Conservation (phyloP, 257 asterid species). For the Solanum microdontum region DNA sequence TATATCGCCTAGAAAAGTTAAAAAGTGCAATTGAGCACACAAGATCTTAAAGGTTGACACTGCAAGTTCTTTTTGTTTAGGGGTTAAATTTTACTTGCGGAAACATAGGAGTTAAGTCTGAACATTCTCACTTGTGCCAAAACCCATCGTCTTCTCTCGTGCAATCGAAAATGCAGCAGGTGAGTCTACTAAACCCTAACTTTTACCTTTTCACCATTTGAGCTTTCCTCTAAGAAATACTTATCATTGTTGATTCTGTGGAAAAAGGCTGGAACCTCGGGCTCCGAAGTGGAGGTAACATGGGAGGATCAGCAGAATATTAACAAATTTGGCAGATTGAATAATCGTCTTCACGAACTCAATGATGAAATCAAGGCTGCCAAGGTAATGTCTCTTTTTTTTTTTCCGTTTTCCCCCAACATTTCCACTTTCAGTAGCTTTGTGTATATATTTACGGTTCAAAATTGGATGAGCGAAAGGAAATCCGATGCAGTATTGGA, state of each 20-base stretch:
- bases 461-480: not conserved
- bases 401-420: not conserved
- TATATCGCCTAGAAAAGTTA: too few relatives aligned
- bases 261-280: constrained; percentile 55
- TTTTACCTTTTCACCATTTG: not conserved
- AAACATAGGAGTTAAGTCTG: not conserved
- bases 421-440: not conserved
- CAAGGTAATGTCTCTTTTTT: constrained; percentile 30
- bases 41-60: not conserved
- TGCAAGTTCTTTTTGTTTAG: not conserved
- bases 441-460: not conserved
- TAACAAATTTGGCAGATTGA: constrained; percentile 79
- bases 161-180: constrained; percentile 12
- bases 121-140: not conserved
- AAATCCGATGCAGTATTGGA: not conserved
- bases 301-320: constrained; percentile 98
- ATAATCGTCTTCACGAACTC: constrained; percentile 80
- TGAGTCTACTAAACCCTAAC: not conserved
- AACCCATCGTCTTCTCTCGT: not conserved
- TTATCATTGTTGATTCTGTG: not conserved
- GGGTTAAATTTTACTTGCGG: not conserved
- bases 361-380: constrained; percentile 86
- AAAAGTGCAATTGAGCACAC: not conserved
- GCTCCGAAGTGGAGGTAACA: constrained; percentile 70
- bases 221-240: not conserved